A percentile compares a stretch with the other conserved stretches of the same genome.
These are phyloP conservation scores for Yamadazyma dendronema DNA, from an alignment of 1,139 yeast species.

Conservation along the genomic window DNA sequence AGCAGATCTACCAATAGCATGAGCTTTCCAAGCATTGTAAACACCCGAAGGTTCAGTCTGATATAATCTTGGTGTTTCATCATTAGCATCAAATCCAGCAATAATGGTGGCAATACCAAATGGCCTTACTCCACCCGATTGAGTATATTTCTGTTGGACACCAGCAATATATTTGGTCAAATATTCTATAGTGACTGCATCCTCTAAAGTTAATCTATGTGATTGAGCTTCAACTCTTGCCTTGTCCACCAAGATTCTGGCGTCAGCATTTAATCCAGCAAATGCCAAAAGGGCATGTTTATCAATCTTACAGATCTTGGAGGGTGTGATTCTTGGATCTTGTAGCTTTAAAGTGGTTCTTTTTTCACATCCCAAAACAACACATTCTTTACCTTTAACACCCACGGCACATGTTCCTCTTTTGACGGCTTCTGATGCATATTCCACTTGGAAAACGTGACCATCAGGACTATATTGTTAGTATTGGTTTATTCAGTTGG, in stretches of 20 bases:
- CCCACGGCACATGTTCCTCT: conserved; percentile 99
- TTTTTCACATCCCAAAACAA: conserved; percentile 94
- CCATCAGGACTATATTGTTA: conserved; percentile 81
- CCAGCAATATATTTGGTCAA: conserved; percentile 94
- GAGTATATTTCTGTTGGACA: conserved; percentile 96
- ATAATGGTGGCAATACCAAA: conserved; percentile 92
- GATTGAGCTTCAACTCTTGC: conserved; percentile 97
- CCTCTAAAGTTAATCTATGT: conserved; percentile 91
- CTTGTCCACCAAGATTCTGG: conserved; percentile 89
- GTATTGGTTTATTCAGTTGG: too few relatives aligned
- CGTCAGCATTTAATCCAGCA: conserved; percentile 98
- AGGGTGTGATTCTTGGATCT: conserved; percentile 94
- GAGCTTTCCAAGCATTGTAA: conserved; percentile 98
- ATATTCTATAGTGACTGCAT: conserved; percentile 89
- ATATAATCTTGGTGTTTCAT: conserved; percentile 75
- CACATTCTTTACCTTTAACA: conserved; percentile 84
- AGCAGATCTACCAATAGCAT: conserved; percentile 92
- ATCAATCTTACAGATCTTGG: conserved; percentile 89
- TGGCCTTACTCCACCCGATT: conserved; percentile 95
- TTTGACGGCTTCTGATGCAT: conserved; percentile 96
- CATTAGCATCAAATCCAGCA: conserved; percentile 93
- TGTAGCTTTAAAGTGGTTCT: conserved; percentile 92
- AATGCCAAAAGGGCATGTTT: conserved; percentile 89
- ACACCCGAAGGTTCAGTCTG: conserved; percentile 98
- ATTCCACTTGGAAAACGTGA: conserved; percentile 97